Conservation (phyloP, 805 yeast species). For the Metschnikowia hibisci region DNA sequence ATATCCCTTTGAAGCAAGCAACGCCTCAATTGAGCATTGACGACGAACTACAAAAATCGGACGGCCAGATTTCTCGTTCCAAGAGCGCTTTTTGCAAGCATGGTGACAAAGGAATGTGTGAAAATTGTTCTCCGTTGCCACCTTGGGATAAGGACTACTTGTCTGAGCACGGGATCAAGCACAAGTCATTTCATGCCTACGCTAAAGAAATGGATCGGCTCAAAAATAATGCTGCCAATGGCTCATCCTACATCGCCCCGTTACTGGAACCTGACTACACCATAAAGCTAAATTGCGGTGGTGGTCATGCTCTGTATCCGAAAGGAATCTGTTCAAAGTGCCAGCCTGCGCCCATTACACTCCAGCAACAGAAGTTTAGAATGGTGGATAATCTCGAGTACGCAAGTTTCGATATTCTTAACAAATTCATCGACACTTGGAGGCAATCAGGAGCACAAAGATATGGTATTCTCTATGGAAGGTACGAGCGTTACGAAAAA, state of each 20-base stretch:
- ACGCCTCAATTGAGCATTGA: conserved; percentile 63
- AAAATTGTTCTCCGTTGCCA: conserved; percentile 90
- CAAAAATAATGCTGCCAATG: conserved; percentile 55
- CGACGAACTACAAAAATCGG: conserved; percentile 53
- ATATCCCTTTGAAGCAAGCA: conserved; percentile 3
- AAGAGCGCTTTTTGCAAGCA: conserved; percentile 72
- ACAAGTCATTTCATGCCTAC: conserved; percentile 81
- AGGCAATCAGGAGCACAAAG: conserved; percentile 84
- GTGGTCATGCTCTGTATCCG: conserved; percentile 94
- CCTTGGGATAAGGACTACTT: conserved; percentile 88
- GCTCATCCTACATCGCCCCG: conserved; percentile 73
- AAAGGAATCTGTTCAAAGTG: conserved; percentile 92
- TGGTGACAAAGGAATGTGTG: conserved; percentile 95
- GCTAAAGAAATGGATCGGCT: conserved; percentile 66
- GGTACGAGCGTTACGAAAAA: conserved; percentile 69
- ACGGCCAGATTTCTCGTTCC: conserved; percentile 69
- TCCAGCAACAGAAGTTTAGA: conserved; percentile 84
- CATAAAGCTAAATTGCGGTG: conserved; percentile 60
- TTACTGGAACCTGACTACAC: conserved; percentile 65
- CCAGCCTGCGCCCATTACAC: conserved; percentile 92
- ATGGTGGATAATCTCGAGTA: conserved; percentile 98
- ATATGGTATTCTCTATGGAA: conserved; percentile 79
- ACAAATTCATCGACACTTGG: conserved; percentile 89
- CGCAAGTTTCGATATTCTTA: conserved; percentile 66
- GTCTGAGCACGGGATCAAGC: conserved; percentile 75